Evolutionary conservation across 2,329 filamentous ascomycete genomes (phyloP).

Genomic region (Chaetomium strumarium): DNA sequence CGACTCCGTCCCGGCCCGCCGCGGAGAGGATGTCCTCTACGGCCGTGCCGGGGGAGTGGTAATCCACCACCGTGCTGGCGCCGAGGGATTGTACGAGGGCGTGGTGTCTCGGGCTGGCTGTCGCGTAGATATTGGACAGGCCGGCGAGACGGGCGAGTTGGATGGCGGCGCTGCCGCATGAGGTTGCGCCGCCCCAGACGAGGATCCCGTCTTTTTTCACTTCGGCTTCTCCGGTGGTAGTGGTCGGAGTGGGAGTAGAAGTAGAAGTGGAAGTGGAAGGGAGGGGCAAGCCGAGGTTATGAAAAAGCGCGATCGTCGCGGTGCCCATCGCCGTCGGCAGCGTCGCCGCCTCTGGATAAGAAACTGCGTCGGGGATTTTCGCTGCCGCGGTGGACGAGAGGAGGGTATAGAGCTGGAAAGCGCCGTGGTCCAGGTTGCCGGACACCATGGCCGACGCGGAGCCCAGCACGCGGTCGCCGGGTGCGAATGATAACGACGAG

Average conservation of each 20-base stretch:
- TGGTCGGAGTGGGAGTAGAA: too few relatives aligned
- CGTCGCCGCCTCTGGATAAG: constrained; percentile 1
- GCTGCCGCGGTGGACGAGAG: not conserved
- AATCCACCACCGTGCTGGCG: constrained; percentile 15
- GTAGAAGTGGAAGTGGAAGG: not conserved
- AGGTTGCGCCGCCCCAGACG: constrained; percentile 33
- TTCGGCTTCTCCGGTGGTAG: too few relatives aligned
- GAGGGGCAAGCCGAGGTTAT: constrained; percentile 2
- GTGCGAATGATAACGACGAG: not conserved
- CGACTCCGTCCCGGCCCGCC: not conserved
- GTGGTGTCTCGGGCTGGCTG: constrained; percentile 10
- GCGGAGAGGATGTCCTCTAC: constrained; percentile 9
- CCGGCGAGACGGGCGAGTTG: constrained; percentile 32
- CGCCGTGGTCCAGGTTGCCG: constrained; percentile 2
- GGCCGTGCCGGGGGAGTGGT: constrained; percentile 2
- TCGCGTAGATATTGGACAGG: constrained; percentile 6
- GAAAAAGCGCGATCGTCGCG: not conserved
- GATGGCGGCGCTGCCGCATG: constrained; percentile 30
- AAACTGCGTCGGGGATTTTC: not conserved
- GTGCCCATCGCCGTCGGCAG: not conserved
- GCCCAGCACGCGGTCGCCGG: constrained; percentile 6
- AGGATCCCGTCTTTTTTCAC: constrained; percentile 27
- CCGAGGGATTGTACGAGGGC: constrained; percentile 6
- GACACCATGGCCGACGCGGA: not conserved
- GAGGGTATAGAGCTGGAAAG: constrained; percentile 8